Evolutionary conservation across 805 yeast species (phyloP).

Genomic region (Saturnispora besseyi): DNA sequence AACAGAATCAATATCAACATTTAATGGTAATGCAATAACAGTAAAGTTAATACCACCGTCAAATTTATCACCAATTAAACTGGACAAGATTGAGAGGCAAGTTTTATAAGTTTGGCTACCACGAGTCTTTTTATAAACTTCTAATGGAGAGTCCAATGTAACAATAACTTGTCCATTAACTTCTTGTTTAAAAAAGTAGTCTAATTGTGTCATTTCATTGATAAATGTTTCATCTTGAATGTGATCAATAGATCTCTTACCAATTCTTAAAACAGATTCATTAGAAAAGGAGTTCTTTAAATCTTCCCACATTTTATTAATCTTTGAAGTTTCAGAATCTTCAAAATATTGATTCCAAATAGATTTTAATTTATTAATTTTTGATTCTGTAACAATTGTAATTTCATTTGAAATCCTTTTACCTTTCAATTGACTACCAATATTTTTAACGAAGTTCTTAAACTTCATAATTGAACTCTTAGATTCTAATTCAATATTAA

Average conservation of each 20-base stretch:
- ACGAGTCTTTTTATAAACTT: slow-evolving; percentile 37
- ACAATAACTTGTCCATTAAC: slow-evolving; percentile 26
- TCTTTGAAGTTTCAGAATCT: slow-evolving; percentile 23
- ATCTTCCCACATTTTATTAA: slow-evolving; percentile 31
- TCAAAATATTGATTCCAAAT: slow-evolving; percentile 24
- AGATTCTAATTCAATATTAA: slow-evolving; percentile 16
- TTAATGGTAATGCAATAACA: slow-evolving; percentile 27
- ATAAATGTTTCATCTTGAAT: slow-evolving; percentile 41
- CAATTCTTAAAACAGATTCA: slow-evolving; percentile 7
- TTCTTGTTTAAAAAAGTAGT: slow-evolving; percentile 27
- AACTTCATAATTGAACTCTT: slow-evolving; percentile 16
- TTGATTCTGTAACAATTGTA: slow-evolving; percentile 15
- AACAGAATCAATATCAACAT: slow-evolving; percentile 16
- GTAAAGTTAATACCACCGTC: slow-evolving; percentile 22
- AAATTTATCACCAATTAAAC: slow-evolving; percentile 13
- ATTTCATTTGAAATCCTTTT: slow-evolving; percentile 23
- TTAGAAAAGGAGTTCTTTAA: slow-evolving; percentile 21
- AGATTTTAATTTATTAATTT: slow-evolving; percentile 7
- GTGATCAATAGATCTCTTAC: slow-evolving; percentile 23
- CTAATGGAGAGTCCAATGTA: slow-evolving; percentile 34
- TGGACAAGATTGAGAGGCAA: slow-evolving; percentile 30
- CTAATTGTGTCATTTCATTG: slow-evolving; percentile 40
- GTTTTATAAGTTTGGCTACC: slow-evolving; percentile 33
- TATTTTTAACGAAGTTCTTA: slow-evolving; percentile 16
- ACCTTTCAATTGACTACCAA: slow-evolving; percentile 10